Conservation (phyloP, 1,284 basidiomycete genomes). For the Phaffia rhodozyma region DNA sequence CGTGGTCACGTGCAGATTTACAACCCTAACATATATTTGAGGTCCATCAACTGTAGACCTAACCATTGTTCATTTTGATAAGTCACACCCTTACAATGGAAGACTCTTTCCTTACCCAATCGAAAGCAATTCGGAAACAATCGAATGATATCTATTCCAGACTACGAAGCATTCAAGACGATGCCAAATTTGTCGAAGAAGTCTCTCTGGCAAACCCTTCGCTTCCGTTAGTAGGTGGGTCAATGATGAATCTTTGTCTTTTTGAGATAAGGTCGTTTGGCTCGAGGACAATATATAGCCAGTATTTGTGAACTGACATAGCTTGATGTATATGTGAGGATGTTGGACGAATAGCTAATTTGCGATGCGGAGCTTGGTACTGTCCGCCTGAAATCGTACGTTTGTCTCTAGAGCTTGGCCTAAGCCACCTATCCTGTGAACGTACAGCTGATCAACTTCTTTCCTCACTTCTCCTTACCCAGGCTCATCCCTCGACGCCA, state of each 20-base stretch:
- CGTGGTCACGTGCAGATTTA: no score
- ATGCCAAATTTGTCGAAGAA: conserved; percentile 49
- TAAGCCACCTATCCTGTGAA: neutral
- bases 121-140: conserved; percentile 44
- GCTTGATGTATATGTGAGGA: neutral
- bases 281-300: neutral
- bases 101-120: neutral
- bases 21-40: no score
- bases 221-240: conserved; percentile 55
- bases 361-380: conserved; percentile 17
- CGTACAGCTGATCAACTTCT: neutral
- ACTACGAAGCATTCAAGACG: conserved; percentile 61
- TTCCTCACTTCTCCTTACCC: neutral
- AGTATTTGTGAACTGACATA: neutral
- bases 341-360: conserved; percentile 17
- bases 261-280: neutral
- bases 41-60: no score
- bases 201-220: conserved; percentile 45
- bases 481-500: neutral
- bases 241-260: neutral
- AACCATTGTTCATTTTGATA: no score
- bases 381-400: conserved; percentile 31
- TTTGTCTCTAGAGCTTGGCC: neutral
- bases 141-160: conserved; percentile 65
- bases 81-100: no score